phyloP scores from a whole-genome alignment of 345 rosid species.

The Lagerstroemia speciosa region DNA sequence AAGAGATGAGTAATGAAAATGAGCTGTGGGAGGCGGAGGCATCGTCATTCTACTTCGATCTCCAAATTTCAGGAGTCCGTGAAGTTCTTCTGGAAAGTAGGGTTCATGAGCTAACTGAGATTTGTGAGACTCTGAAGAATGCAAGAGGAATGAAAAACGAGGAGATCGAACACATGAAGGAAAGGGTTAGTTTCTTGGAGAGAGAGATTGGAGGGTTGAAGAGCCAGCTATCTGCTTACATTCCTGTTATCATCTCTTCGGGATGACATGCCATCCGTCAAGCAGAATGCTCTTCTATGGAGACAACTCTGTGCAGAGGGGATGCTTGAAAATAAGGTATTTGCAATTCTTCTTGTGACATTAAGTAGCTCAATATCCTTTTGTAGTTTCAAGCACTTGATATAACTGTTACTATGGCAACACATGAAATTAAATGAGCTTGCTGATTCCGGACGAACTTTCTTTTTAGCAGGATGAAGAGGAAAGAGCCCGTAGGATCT shows the following conservation, averaged over 20 bases:
- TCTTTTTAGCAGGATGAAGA: constrained; percentile 16
- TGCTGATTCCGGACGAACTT: background rate
- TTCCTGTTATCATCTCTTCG: constrained; percentile 46
- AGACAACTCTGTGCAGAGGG: constrained; percentile 9
- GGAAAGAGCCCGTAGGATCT: background rate
- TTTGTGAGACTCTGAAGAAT: constrained; percentile 46
- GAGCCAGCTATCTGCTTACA: constrained; percentile 43
- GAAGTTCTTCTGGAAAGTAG: constrained; percentile 66
- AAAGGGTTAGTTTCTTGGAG: constrained; percentile 46
- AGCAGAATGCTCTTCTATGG: constrained; percentile 27
- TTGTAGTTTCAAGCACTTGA: background rate
- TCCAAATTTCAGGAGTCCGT: constrained; percentile 57
- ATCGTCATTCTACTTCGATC: constrained; percentile 75
- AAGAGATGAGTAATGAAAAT: constrained; percentile 64
- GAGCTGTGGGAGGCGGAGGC: constrained; percentile 93
- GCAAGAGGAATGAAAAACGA: constrained; percentile 27
- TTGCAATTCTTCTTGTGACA: background rate
- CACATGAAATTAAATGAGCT: background rate
- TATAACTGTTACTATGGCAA: background rate
- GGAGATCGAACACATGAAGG: constrained; percentile 56
- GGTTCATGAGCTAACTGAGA: constrained; percentile 43
- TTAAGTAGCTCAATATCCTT: background rate
- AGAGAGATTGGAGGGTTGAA: constrained; percentile 49
- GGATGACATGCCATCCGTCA: constrained; percentile 46
- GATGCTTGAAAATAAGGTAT: constrained; percentile 3